phyloP scores from a whole-genome alignment of 1,284 basidiomycete genomes.

The Hortiboletus rubellus region DNA sequence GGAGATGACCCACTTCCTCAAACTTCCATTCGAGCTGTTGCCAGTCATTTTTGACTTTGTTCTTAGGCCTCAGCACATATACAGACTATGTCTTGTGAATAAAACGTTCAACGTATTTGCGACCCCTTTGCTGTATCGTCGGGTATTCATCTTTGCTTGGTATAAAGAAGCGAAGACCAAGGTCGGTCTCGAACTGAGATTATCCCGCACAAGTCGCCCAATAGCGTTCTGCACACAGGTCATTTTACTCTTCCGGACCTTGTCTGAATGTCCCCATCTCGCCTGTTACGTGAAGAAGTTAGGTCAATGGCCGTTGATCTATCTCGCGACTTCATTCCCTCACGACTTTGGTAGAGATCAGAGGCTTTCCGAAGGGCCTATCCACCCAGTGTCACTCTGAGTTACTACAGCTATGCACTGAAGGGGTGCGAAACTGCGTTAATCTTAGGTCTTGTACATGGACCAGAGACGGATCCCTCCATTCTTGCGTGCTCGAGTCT shows the following conservation, averaged over 20 bases:
- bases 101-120: conserved; percentile 52
- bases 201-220: background rate
- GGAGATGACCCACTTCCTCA: conserved; percentile 41
- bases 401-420: conserved; percentile 42
- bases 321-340: conserved; percentile 1
- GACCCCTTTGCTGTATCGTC: conserved; percentile 51
- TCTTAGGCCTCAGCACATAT: conserved; percentile 52
- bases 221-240: conserved; percentile 39
- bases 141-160: conserved; percentile 64
- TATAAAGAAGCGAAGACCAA: conserved; percentile 59
- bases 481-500: conserved; percentile 52
- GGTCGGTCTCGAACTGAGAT: conserved; percentile 36
- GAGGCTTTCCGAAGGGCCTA: conserved; percentile 61
- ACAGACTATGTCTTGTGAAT: conserved; percentile 54
- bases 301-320: conserved; percentile 40
- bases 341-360: conserved; percentile 48
- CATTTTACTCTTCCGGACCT: conserved; percentile 51
- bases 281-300: conserved; percentile 55
- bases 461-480: conserved; percentile 74
- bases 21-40: conserved; percentile 63
- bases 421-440: conserved; percentile 57
- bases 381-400: conserved; percentile 33
- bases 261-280: conserved; percentile 47
- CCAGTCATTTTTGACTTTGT: conserved; percentile 53
- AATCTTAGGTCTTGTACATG: conserved; percentile 64